Percentiles rank a stretch among this genome's conserved stretches.
Conservation (phyloP, 2,329 filamentous ascomycete genomes). For the Hymenoscyphus albidus region DNA sequence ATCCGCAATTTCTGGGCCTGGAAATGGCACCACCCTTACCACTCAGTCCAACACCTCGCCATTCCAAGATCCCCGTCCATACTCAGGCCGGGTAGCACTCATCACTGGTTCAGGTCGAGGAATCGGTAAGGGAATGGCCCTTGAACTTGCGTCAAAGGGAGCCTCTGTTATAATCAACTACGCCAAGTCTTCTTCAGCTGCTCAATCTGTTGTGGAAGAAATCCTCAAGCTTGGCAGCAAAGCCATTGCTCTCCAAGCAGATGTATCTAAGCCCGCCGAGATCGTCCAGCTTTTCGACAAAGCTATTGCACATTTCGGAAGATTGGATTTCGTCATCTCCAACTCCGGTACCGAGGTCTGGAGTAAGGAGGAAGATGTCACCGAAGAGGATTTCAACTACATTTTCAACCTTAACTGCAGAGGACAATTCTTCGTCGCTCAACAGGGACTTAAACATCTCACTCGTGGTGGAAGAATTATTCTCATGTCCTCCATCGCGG, state of each 20-base stretch:
- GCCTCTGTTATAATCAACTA: constrained; percentile 56
- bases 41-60: background rate
- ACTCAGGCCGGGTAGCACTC: constrained; percentile 64
- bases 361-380: constrained; percentile 29
- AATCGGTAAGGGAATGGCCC: constrained; percentile 54
- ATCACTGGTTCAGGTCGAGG: constrained; percentile 80
- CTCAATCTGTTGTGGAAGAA: constrained; percentile 52
- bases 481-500: constrained; percentile 59
- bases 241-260: constrained; percentile 52
- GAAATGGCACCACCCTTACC: background rate
- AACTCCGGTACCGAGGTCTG: constrained; percentile 33
- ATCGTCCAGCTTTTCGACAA: constrained; percentile 26
- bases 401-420: constrained; percentile 63
- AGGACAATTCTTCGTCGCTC: constrained; percentile 73
- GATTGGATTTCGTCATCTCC: constrained; percentile 31
- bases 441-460: constrained; percentile 69
- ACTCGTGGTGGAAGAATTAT: constrained; percentile 66
- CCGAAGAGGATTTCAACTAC: constrained; percentile 28
- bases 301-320: constrained; percentile 28
- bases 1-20: background rate
- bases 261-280: constrained; percentile 50
- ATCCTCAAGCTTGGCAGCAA: constrained; percentile 49
- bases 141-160: constrained; percentile 39
- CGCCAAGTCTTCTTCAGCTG: constrained; percentile 49
- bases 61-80: constrained; percentile 1